phyloP scores from a whole-genome alignment of 176 grass and related monocot genomes.

The Ananas comosus region DNA sequence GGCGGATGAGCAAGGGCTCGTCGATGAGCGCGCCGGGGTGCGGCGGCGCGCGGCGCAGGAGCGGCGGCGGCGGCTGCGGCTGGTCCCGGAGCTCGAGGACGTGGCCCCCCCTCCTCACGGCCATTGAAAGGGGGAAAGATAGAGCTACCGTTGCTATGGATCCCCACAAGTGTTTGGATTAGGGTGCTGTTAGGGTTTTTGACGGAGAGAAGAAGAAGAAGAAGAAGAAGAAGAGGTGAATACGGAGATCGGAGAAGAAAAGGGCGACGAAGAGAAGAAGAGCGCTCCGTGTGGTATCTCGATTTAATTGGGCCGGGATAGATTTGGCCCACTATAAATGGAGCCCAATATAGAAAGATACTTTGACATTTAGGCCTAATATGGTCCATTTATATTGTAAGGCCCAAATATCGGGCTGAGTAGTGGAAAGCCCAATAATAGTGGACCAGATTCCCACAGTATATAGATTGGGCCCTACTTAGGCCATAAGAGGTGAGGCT shows the following conservation, averaged over 20 bases:
- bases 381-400: too few species aligned
- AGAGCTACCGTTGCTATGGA: background rate
- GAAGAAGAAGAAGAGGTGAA: background rate
- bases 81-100: slow-evolving; percentile 38
- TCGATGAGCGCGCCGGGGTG: slow-evolving; percentile 3
- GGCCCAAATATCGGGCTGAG: too few species aligned
- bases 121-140: slow-evolving; percentile 26
- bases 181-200: background rate
- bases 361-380: too few species aligned
- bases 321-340: too few species aligned
- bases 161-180: too few species aligned
- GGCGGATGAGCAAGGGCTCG: slow-evolving; percentile 2
- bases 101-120: slow-evolving; percentile 43
- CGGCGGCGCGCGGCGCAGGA: slow-evolving; percentile 35
- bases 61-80: slow-evolving; percentile 20
- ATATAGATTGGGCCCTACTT: too few species aligned
- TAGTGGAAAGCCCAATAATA: too few species aligned
- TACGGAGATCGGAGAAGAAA: background rate
- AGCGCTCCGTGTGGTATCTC: background rate
- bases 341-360: too few species aligned
- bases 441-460: too few species aligned
- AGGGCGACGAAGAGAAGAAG: background rate
- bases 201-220: background rate
- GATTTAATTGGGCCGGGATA: too few species aligned
- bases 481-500: too few species aligned